Base-by-base conservation (phyloP, 208 protist genomes). In the Crithidia expoeki region DNA sequence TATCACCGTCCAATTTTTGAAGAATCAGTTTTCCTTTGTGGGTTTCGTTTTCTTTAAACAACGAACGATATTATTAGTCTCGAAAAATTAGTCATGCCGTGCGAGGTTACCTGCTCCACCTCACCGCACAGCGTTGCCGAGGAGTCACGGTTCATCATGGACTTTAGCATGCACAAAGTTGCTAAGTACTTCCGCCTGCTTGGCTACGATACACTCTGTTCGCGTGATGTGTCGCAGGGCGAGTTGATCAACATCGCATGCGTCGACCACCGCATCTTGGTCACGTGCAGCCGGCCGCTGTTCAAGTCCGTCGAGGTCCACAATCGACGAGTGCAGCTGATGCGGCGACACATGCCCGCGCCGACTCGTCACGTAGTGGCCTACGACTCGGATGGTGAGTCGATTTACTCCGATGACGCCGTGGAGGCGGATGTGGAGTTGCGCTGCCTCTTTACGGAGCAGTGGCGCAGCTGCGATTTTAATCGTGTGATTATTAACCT, bases 371-470 rank as follows among this genome's bases (percentile, higher is more conserved):
- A 53, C 47, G 81, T 94, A 3, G 83, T 90, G 3, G 82, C 77
- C 5, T 92, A 94, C 74, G 78, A 91, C 77, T 94, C 89, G 1
- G 85, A 94, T 53, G 85, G 89, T 17, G 89, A 88, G 49, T 89
- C 79, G 19, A 61, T 90, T 23, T 94, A 91, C 75, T 87, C 85
- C 17, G 63, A 76, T 6, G 71, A 65, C 14, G 56, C 42, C 42
- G 66, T 66, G 12, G 79, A 72, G 27, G 56, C 60, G 2, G 74
- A 82, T 34, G 68, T 74, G n/a, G 74, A 71, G n/a, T 14, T 78
- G 25, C 63, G 61, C 17, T 78, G 47, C 64, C 66, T 80, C 25
- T 72, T 77, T 28, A 77, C 83, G 44, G 49, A 69, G 40, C 86
- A 89, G 72, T 86, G 82, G 76, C 59, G 76, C 32, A 69, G 74